Evolutionary conservation across 371 early-diverging fungal species (phyloP), one percentile per base, ranked within the genome.

Genomic region (Rhizomucor pusillus): DNA sequence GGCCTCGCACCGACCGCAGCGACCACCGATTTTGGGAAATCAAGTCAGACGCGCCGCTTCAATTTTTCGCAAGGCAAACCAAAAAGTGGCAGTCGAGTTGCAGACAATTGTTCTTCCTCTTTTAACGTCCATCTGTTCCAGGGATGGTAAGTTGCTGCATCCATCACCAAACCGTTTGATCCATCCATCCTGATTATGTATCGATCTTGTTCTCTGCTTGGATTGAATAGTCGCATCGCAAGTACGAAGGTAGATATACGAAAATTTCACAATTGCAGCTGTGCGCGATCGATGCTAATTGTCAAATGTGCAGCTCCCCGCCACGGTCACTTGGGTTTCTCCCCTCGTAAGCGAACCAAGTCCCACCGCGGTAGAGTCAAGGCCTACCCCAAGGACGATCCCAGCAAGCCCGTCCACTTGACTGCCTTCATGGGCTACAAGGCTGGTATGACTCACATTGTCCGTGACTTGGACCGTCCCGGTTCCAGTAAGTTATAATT

Each of bases 381-480:
- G 93, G 90, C 99, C 61, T 99, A 95, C 92, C 99, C 99, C 75
- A 91, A 91, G 87, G 99, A 99, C 84, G 94, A 97, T 81, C 74
- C 88, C 57, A 81, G 81, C 75, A 92, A 95, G 88, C 89, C 94
- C 57, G 95, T 97, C 63, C 99, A 99, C 86, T 81, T 99, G 76
- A 98, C 99, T 53, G 99, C 97, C 69, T 99, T 98, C 91, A 80
- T 99, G 74, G 98, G 91, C 65, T 99, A 99, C 93, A 99, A 99
- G 93, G 99, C 97, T 56, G 99, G 99, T 77, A 99, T 99, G 99
- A 97, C 99, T 75, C 99, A 99, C 86, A 90, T 99, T 69, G 96
- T 99, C 62, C 93, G 99, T 69, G 98, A 97, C 77, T 80, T 97
- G 73, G 97, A 97, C 73, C 90, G 96, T 75, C 97, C 97, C 62